phyloP scores from a whole-genome alignment of 768 basidiomycete genomes.

The Pleurotus cornucopiae region DNA sequence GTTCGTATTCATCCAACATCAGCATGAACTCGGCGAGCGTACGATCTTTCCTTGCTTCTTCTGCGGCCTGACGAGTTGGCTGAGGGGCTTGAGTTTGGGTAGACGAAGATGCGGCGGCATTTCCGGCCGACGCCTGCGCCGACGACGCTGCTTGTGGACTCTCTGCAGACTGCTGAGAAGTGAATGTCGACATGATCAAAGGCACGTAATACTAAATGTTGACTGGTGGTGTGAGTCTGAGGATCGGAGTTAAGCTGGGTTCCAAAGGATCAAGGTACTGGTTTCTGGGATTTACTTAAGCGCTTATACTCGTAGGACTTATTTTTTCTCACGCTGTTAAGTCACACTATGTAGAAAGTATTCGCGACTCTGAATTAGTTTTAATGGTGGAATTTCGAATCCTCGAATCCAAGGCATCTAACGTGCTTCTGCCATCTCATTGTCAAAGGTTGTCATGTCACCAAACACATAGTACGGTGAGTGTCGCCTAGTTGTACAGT shows the following conservation, averaged over 20 bases:
- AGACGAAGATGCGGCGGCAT: conserved; percentile 24
- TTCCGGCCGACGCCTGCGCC: background rate
- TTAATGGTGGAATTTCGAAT: too few species aligned
- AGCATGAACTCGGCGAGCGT: conserved; percentile 91
- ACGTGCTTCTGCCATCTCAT: too few species aligned
- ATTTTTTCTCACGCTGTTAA: too few species aligned
- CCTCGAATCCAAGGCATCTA: too few species aligned
- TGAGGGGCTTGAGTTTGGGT: conserved; percentile 25
- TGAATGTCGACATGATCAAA: background rate
- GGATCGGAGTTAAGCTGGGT: background rate
- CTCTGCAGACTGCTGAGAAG: conserved; percentile 6
- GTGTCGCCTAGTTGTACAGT: too few species aligned
- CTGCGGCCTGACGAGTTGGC: conserved; percentile 66
- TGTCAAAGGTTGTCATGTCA: too few species aligned
- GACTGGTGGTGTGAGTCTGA: background rate
- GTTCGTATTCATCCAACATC: conserved; percentile 96
- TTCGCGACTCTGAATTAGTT: too few species aligned
- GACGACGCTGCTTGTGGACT: conserved; percentile 3
- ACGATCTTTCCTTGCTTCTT: conserved; percentile 83
- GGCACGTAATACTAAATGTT: background rate
- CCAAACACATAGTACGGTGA: too few species aligned
- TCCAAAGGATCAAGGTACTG: too few species aligned
- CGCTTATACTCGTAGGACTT: too few species aligned
- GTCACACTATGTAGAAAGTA: too few species aligned
- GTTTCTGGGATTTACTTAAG: too few species aligned